Evolutionary conservation across 1,284 basidiomycete species (phyloP).

Genomic region (Heterobasidion occidentale): DNA sequence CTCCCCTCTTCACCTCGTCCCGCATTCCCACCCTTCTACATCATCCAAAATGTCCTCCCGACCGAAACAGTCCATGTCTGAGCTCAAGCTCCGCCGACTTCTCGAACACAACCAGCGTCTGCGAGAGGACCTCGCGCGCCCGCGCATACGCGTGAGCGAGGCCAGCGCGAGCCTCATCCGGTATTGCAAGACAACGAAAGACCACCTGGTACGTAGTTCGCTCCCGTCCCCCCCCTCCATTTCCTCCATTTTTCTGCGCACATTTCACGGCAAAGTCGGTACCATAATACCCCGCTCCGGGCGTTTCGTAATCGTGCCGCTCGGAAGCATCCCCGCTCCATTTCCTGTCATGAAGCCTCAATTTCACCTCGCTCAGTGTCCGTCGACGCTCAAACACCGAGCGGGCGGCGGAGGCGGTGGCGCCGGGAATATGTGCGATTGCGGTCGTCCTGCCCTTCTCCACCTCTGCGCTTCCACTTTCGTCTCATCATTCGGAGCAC

Average conservation of each 20-base stretch:
- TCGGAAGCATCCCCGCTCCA: too few relatives aligned
- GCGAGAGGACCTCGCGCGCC: conserved; percentile 68
- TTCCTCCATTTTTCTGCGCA: background rate
- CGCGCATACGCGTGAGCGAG: conserved; percentile 70
- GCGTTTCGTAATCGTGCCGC: too few relatives aligned
- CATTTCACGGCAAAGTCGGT: background rate
- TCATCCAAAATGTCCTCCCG: conserved; percentile 37
- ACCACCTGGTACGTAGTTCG: conserved; percentile 51
- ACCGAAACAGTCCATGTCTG: conserved; percentile 67
- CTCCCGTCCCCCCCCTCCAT: background rate
- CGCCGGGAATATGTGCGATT: too few relatives aligned
- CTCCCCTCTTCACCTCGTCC: background rate
- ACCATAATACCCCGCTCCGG: conserved; percentile 11
- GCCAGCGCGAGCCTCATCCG: conserved; percentile 72
- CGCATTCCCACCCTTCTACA: background rate
- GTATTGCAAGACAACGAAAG: conserved; percentile 68
- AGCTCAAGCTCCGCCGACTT: conserved; percentile 76
- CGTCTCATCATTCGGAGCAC: background rate
- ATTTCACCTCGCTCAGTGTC: too few relatives aligned
- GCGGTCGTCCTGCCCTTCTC: too few relatives aligned
- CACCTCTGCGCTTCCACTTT: background rate
- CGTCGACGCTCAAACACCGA: too few relatives aligned
- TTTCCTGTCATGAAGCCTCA: too few relatives aligned
- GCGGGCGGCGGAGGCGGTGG: too few relatives aligned
- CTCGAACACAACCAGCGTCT: conserved; percentile 76